Base-by-base conservation (phyloP, 2,329 filamentous ascomycete genomes). In the Triangularia setosa region DNA sequence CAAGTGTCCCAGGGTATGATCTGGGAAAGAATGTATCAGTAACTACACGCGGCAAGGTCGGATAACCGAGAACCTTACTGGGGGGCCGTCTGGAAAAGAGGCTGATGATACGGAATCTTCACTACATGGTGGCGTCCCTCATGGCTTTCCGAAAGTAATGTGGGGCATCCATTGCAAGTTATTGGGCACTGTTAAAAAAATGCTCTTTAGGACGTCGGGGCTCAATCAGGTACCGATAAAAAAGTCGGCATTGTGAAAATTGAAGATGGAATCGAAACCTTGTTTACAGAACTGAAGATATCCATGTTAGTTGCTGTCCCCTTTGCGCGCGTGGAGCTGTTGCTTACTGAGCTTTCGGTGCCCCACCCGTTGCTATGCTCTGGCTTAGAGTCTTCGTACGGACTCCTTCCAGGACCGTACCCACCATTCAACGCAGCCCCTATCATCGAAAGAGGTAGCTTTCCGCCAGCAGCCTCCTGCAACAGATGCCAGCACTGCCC, bases 281-380 rank as follows among this genome's bases (percentile, higher is more conserved):
- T 64, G 59, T 9, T 57, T 14, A 25, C 60, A 54, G 7, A 44
- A 2, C 63, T 65, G 28, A 48, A 4, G 6, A 21, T 18, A 4
- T 33, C 6, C 16, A 54, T 9, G 40, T 66, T 27, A 67, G 60
- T 12, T 55, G 27, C 27, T 2, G 28, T 52, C 27, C 21, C 30
- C 7, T 16, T 12, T 16, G 7, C 25, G 18, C n/a, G 16, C 21
- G 54, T 1, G 6, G 9, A 53, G 27, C 16, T 7, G 3, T 28
- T 4, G 81, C 68, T 67, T 79, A 79, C 40, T 77, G 68, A 52
- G 11, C 74, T 71, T 6, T 73, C 73, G 68, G 70, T 72, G 1
- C 68, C 70, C 73, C 72, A 75, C 18, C 72, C 72, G 1, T 66
- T 67, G 8, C 44, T 61, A 61, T 62, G 60, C 12, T 58, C 67